Conservation (phyloP, 2,329 filamentous ascomycete genomes). For the Alternaria viburni region DNA sequence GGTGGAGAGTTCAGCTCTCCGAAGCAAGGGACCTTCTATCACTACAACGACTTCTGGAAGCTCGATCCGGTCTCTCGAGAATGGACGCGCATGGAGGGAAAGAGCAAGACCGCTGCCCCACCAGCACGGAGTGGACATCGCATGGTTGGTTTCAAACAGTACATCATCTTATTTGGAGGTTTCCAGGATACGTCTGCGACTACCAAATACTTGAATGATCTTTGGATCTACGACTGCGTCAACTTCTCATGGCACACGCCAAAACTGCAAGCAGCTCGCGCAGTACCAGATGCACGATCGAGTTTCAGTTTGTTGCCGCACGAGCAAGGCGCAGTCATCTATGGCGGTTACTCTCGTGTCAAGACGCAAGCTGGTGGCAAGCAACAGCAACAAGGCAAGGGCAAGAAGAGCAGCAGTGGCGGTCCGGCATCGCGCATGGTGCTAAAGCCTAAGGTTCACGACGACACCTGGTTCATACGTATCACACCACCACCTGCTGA, state of each 20-base stretch:
- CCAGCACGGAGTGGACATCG: constrained; percentile 89
- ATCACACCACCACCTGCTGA: constrained; percentile 76
- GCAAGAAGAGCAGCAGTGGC: constrained; percentile 57
- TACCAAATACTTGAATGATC: constrained; percentile 89
- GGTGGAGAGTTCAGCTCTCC: constrained; percentile 96
- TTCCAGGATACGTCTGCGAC: constrained; percentile 97
- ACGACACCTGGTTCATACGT: constrained; percentile 92
- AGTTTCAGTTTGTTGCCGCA: constrained; percentile 93
- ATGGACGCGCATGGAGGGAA: constrained; percentile 86
- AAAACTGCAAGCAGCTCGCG: constrained; percentile 73
- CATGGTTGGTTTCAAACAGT: constrained; percentile 97
- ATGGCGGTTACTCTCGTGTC: constrained; percentile 90
- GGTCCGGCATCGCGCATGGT: constrained; percentile 71
- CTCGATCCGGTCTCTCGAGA: constrained; percentile 84
- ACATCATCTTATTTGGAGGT: constrained; percentile 92
- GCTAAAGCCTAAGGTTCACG: constrained; percentile 86
- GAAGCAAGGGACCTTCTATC: constrained; percentile 98
- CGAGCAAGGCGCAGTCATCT: constrained; percentile 86
- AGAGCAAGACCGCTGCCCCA: constrained; percentile 79
- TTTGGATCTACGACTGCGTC: constrained; percentile 94
- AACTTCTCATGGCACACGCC: constrained; percentile 86
- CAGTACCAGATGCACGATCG: constrained; percentile 88
- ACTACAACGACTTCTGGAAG: constrained; percentile 98
- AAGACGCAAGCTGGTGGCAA: constrained; percentile 69
- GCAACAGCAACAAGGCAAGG: constrained; percentile 58